phyloP scores from a whole-genome alignment of 345 rosid species.

The Aurinia saxatilis region DNA sequence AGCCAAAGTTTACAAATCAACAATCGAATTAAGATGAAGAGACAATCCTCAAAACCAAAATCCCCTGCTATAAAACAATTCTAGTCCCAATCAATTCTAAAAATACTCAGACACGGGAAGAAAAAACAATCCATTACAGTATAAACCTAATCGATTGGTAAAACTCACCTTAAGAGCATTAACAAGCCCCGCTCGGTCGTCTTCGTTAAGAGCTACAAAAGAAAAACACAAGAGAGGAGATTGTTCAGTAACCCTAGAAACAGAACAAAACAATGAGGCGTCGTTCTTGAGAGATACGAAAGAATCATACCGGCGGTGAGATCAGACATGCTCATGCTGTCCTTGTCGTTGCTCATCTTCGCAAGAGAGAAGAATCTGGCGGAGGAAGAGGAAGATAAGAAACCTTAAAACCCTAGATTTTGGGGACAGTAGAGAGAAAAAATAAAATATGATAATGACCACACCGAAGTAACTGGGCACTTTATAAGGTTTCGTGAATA shows the following conservation, averaged over 20 bases:
- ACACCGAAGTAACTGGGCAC: conserved; percentile 12
- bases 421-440: neutral
- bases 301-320: conserved; percentile 50
- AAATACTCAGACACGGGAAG: neutral
- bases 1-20: neutral
- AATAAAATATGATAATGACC: neutral
- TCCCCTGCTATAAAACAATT: neutral
- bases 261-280: neutral
- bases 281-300: neutral
- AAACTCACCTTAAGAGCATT: conserved; percentile 68
- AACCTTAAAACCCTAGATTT: conserved; percentile 55
- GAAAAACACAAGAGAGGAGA: neutral
- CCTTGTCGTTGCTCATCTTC: conserved; percentile 63
- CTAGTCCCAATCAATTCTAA: neutral
- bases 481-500: neutral
- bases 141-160: neutral
- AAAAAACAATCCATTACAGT: neutral
- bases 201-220: conserved; percentile 56
- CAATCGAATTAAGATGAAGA: neutral
- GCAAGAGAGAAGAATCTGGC: conserved; percentile 12
- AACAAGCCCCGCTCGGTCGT: conserved; percentile 70
- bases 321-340: conserved; percentile 57
- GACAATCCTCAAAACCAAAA: neutral
- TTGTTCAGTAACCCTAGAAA: neutral
- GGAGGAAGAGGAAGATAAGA: neutral